Conservation (phyloP, 768 basidiomycete species). For the Amanita exitialis region DNA sequence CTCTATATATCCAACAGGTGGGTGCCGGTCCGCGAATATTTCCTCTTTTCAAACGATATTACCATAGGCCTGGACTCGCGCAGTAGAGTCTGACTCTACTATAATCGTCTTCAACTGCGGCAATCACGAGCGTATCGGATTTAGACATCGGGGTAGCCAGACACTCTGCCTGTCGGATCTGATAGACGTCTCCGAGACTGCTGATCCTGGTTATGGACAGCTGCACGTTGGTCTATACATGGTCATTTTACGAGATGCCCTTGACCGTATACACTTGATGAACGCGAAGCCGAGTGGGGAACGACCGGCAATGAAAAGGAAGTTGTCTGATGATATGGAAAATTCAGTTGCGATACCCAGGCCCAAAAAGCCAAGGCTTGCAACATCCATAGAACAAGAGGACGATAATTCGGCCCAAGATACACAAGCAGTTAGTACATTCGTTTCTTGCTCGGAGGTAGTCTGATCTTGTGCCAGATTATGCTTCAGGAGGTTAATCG, state of each 20-base stretch:
- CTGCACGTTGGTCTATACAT: too few species aligned
- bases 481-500: background rate
- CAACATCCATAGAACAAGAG: too few species aligned
- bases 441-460: background rate
- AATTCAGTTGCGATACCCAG: background rate
- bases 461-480: background rate
- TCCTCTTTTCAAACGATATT: background rate
- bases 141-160: too few species aligned
- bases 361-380: too few species aligned
- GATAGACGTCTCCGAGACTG: background rate
- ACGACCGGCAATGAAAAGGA: background rate
- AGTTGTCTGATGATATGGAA: background rate
- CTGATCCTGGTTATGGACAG: background rate
- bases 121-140: background rate
- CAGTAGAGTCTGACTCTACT: background rate
- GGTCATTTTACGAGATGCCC: background rate
- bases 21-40: background rate
- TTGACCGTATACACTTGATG: background rate
- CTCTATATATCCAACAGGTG: background rate
- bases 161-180: background rate
- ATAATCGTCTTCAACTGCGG: too few species aligned
- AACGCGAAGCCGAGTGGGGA: background rate
- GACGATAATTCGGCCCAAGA: too few species aligned
- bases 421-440: background rate
- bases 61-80: background rate